Conservation (phyloP, 2,329 filamentous ascomycete genomes). For the Aspergillus felis region DNA sequence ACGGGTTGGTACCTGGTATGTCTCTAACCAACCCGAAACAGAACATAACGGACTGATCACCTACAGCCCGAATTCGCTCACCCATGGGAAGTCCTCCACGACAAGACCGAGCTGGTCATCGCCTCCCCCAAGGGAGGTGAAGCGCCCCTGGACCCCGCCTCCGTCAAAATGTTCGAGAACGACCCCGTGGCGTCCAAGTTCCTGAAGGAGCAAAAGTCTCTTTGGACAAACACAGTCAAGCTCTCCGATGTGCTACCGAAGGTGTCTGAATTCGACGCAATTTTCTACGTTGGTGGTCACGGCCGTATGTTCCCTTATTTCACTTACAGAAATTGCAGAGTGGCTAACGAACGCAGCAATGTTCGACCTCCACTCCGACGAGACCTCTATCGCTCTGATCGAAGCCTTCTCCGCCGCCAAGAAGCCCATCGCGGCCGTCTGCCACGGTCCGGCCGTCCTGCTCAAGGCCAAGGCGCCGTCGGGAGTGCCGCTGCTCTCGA, state of each 20-base stretch:
- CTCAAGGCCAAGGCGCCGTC: constrained; percentile 42
- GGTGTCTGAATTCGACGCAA: constrained; percentile 60
- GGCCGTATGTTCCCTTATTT: constrained; percentile 43
- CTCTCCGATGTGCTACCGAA: constrained; percentile 55
- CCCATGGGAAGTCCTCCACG: constrained; percentile 56
- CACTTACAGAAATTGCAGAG: background rate
- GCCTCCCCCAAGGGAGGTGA: constrained; percentile 61
- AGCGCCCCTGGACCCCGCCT: constrained; percentile 59
- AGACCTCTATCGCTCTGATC: constrained; percentile 43
- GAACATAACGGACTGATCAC: background rate
- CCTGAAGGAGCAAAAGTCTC: constrained; percentile 50
- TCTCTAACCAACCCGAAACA: too few relatives aligned
- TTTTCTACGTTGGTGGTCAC: constrained; percentile 59
- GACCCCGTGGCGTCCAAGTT: constrained; percentile 55
- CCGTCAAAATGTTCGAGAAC: constrained; percentile 51
- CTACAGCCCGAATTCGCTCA: constrained; percentile 58
- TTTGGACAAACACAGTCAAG: constrained; percentile 63
- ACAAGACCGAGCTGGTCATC: constrained; percentile 53
- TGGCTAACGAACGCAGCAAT: constrained; percentile 32
- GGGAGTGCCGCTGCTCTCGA: constrained; percentile 39
- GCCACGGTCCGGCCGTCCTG: constrained; percentile 46
- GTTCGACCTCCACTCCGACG: constrained; percentile 47
- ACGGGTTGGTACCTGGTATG: constrained; percentile 69
- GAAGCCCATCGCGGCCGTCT: constrained; percentile 50
- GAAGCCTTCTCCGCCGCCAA: constrained; percentile 45